Conservation (phyloP, 2,329 filamentous ascomycete species). For the Monilinia polystroma region DNA sequence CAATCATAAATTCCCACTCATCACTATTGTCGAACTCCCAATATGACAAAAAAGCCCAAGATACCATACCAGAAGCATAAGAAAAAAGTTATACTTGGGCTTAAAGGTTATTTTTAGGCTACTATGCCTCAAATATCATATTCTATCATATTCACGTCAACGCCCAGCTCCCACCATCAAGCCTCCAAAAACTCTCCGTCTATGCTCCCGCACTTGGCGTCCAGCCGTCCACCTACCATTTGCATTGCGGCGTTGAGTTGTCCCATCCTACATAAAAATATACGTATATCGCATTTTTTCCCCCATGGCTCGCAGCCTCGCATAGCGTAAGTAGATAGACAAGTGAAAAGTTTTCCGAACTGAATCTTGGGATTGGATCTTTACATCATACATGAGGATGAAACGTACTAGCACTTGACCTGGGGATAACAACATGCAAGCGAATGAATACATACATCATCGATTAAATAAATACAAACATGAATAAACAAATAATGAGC, state of each 20-base stretch:
- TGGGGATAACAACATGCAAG: not conserved
- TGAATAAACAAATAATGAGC: not conserved
- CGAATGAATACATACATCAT: not conserved
- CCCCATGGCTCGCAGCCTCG: slow-evolving; percentile 7
- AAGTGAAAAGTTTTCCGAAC: slow-evolving; percentile 12
- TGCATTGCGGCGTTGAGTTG: slow-evolving; percentile 17
- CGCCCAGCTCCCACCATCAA: not conserved
- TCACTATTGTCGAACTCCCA: not conserved
- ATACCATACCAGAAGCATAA: not conserved
- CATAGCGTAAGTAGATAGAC: not conserved
- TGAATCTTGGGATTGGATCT: slow-evolving; percentile 8
- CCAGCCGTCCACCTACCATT: slow-evolving; percentile 1
- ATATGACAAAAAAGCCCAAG: slow-evolving; percentile 14
- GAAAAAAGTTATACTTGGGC: not conserved
- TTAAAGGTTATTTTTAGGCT: not conserved
- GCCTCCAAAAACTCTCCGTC: not conserved
- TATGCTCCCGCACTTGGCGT: not conserved
- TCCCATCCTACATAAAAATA: slow-evolving; percentile 12
- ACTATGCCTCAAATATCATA: not conserved
- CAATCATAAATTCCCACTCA: not conserved
- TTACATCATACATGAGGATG: slow-evolving; percentile 16
- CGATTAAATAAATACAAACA: too few relatives aligned
- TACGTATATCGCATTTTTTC: slow-evolving; percentile 6
- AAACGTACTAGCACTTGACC: slow-evolving; percentile 5
- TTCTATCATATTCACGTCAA: not conserved